A percentile compares a stretch with the other conserved stretches of the same genome.
These are phyloP conservation scores for Lachancea mirantina DNA, from an alignment of 805 yeast species.

Conservation along the genomic window DNA sequence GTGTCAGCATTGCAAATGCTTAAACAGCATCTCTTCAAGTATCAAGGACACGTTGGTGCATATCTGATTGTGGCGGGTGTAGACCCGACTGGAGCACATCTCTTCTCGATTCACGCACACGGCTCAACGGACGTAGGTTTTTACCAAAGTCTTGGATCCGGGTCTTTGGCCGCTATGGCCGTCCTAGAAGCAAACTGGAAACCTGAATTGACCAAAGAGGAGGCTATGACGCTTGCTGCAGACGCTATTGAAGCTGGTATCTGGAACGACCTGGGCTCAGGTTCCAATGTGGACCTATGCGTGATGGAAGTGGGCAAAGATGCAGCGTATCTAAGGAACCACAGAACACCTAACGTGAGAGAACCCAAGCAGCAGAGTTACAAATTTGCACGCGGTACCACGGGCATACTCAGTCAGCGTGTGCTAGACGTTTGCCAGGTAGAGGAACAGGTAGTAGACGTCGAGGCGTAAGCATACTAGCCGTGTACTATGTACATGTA, in stretches of 20 bases:
- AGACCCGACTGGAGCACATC: constrained; percentile 92
- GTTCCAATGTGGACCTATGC: constrained; percentile 95
- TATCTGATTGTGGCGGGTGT: constrained; percentile 96
- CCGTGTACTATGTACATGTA: constrained; percentile 1
- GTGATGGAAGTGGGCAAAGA: constrained; percentile 92
- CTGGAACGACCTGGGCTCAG: constrained; percentile 98
- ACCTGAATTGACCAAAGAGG: constrained; percentile 69
- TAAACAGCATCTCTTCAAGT: constrained; percentile 92
- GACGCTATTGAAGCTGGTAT: constrained; percentile 97
- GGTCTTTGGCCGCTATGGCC: constrained; percentile 98
- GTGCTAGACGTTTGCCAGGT: constrained; percentile 61
- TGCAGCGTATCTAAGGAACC: constrained; percentile 78
- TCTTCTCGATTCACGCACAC: constrained; percentile 92
- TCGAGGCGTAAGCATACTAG: constrained; percentile 10
- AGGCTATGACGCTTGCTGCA: constrained; percentile 84
- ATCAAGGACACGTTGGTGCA: constrained; percentile 97
- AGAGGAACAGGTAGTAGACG: constrained; percentile 50
- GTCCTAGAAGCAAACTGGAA: constrained; percentile 86
- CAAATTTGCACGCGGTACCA: constrained; percentile 89
- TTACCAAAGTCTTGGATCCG: constrained; percentile 90
- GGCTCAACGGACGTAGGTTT: constrained; percentile 96
- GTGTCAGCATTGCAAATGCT: constrained; percentile 87
- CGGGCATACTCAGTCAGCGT: constrained; percentile 69
- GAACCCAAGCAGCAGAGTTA: constrained; percentile 74
- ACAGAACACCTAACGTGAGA: constrained; percentile 85